Base-by-base conservation (phyloP, 305 asterid species). In the Fraxinus paxiana region DNA sequence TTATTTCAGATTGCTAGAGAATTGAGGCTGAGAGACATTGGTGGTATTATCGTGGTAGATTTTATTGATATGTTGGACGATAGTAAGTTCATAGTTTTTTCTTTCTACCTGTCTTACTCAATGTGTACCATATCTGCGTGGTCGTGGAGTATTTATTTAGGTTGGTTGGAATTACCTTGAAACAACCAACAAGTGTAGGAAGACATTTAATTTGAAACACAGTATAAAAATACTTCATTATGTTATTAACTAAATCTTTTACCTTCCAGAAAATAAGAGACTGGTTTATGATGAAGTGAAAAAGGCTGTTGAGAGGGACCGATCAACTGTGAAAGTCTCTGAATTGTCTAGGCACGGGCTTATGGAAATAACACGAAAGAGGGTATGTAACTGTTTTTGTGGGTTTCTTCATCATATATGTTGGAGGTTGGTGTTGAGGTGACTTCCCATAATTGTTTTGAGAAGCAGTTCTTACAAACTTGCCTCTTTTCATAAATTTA, bases 11-110 rank as follows among this genome's bases (percentile, higher is more conserved):
- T 96, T 84, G 98, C 98, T 82, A 92, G 98, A 88, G 99, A 96
- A 87, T 81, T 94, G 84, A 89, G 98, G 93, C 91, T 96, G 89
- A 93, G 99, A 87, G 99, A 96, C 80, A 86, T 96, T 84, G 99
- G 98, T 86, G 98, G 99, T 83, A 93, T 96, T 81, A 94, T 96
- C 81, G 97, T 96, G 54, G 98, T 96, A 65, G 99, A 94, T 91
- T 94, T 96, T 91, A 96, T 96, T 83, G 99, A 96, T 88, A 94
- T 96, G 99, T n/a, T 87, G 83, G 97, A 92, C 78, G 98, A 96
- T 81, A 83, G 99, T 96, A 91, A 92, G 99, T 89, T 81, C 56
- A 76, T 35, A 65, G 59, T 26, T 43, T 80, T 20, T 51, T 46
- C 77, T 69, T 59, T 73, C 48, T 30, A 76, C 85, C 26, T 24